Percentiles rank a stretch among this genome's conserved stretches.
These are phyloP conservation scores for Scedosporium aurantiacum DNA, from an alignment of 2,329 filamentous ascomycete genomes.

Conservation along the genomic window DNA sequence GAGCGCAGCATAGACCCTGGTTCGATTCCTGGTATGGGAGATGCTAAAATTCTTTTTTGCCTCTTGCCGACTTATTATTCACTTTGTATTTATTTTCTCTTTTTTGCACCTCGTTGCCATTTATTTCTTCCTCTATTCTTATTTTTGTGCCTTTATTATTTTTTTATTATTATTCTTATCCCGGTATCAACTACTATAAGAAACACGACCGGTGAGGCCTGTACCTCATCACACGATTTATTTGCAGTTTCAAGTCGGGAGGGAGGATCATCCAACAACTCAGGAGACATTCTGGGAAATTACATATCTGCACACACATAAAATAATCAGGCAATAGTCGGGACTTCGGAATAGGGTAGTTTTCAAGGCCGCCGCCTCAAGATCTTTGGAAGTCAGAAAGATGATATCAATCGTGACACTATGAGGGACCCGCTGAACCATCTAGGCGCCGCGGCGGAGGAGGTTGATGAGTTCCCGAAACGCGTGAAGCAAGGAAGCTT, in stretches of 20 bases:
- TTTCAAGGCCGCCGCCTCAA: no score
- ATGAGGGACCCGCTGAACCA: no score
- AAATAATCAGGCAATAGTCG: no score
- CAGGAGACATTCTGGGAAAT: no score
- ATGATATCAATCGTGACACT: no score
- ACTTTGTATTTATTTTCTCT: background rate
- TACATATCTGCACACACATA: no score
- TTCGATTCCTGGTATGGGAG: no score
- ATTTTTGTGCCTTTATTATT: background rate
- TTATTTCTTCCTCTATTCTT: background rate
- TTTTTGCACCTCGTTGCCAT: background rate
- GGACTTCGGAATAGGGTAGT: no score
- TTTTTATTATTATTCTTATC: background rate
- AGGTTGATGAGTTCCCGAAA: slow-evolving; percentile 49
- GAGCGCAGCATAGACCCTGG: no score
- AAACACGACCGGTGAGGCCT: background rate
- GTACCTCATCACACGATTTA: background rate
- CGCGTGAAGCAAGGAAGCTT: slow-evolving; percentile 13
- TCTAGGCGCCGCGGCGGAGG: slow-evolving; percentile 28
- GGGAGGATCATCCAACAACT: no score
- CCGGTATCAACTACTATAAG: background rate
- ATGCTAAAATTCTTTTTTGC: background rate
- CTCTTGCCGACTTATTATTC: background rate
- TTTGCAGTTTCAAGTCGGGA: no score
- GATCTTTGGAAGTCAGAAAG: background rate